Base-by-base conservation (phyloP, 2,329 filamentous ascomycete species). In the Clarireedia homoeocarpa region DNA sequence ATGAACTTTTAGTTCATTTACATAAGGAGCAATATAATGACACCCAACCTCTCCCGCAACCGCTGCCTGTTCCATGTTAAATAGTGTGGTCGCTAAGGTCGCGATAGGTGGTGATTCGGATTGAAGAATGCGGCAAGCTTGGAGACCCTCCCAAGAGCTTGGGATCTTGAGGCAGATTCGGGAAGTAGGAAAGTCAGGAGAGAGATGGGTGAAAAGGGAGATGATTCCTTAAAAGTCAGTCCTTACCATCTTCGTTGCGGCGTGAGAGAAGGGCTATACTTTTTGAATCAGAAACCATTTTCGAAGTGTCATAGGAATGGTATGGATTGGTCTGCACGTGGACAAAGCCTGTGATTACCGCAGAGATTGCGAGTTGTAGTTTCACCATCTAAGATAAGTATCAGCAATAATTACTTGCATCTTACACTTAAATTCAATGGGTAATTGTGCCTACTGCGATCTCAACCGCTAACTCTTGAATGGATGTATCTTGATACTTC, bases 1-100 rank as follows among this genome's bases (percentile, higher is more conserved):
- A 62, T 85, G 82, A 5, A 84, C 83, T 60, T 77, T 79, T 42
- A 86, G 70, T 61, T 85, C 82, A 63, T 86, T 85, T 30, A 86
- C 79, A 59, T 85, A 86, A 0, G 84, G 83, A 0, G 83, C 81
- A 45, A 86, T 80, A 62, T 85, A 86, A 0, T 76, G 76, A 61
- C 82, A 85, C 4, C 75, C 74, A 0, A 75, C 78, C 50, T 82
- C 77, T 1, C 74, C 77, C 0, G 83, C 83, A 1, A 84, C 70
- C 1, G 74, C 73, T 0, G 81, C 83, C 65, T 86, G 83, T 42
- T 80, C 74, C 62, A 84, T 74, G 45, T 77, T 79, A 63, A 86
- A 86, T 48, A 87, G 71, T 2, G 81, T 84, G 0, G 83, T 86
- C 0, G 80, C 81, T 2, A 86, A 71, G 0, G 83, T 55, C 1